A percentile compares a stretch with the other conserved stretches of the same genome.
Conservation (phyloP, 163 green algal species). For the Chlorella variabilis region DNA sequence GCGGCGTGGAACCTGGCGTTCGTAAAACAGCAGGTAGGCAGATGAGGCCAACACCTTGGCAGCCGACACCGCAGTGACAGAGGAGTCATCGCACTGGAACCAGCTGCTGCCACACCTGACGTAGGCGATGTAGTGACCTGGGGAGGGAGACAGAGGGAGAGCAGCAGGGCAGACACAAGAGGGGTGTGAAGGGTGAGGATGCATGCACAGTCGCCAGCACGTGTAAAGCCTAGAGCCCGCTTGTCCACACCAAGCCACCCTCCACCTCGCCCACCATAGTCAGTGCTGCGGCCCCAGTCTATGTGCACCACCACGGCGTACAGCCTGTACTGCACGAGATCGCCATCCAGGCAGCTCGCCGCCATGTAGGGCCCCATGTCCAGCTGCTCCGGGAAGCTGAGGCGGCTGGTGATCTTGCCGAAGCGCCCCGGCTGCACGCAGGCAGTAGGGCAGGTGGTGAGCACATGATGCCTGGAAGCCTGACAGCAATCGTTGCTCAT, state of each 20-base stretch:
- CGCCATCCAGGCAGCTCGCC: slow-evolving; percentile 15
- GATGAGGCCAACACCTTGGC: slow-evolving; percentile 6
- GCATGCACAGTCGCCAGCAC: too few relatives aligned
- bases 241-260: too few relatives aligned
- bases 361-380: slow-evolving; percentile 47
- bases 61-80: slow-evolving; percentile 12
- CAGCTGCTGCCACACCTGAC: slow-evolving; percentile 14
- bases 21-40: slow-evolving; percentile 50
- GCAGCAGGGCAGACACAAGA: not conserved
- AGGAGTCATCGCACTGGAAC: slow-evolving; percentile 33
- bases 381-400: slow-evolving; percentile 44
- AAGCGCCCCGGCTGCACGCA: slow-evolving; percentile 3
- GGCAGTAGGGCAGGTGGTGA: not conserved
- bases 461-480: too few relatives aligned
- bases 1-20: slow-evolving; percentile 24
- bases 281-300: slow-evolving; percentile 14
- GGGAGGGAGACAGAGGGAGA: not conserved
- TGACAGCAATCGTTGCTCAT: not conserved
- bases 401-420: slow-evolving; percentile 29
- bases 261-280: slow-evolving; percentile 12
- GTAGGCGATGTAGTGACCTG: slow-evolving; percentile 41
- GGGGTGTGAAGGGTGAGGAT: not conserved
- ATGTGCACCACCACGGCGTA: slow-evolving; percentile 49
- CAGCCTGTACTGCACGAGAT: slow-evolving; percentile 35
- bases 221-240: too few relatives aligned